Conservation (phyloP, 2,329 filamentous ascomycete genomes). For the Purpureocillium takamizusanense region DNA sequence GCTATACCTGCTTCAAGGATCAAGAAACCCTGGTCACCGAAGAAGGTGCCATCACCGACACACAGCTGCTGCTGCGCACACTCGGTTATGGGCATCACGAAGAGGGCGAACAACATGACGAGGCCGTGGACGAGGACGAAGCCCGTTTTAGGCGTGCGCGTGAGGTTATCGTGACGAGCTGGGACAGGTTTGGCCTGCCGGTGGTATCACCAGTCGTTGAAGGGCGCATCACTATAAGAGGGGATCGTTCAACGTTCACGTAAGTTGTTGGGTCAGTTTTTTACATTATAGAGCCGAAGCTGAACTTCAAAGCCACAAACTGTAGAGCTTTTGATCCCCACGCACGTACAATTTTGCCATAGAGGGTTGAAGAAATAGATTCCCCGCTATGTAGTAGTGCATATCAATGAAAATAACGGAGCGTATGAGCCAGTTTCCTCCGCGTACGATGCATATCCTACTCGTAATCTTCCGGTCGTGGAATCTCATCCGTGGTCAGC, state of each 20-base stretch:
- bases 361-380: too few species aligned
- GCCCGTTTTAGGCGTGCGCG: background rate
- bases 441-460: too few species aligned
- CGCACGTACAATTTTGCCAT: too few species aligned
- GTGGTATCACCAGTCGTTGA: background rate
- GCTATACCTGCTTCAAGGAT: conserved; percentile 11
- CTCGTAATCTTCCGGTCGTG: too few species aligned
- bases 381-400: too few species aligned
- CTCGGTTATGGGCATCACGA: background rate
- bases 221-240: background rate
- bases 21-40: conserved; percentile 10
- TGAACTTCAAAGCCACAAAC: too few species aligned
- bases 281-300: too few species aligned
- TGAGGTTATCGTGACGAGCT: background rate
- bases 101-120: background rate
- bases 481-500: too few species aligned
- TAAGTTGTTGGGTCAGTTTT: background rate
- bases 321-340: too few species aligned
- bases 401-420: too few species aligned
- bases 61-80: conserved; percentile 9
- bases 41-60: conserved; percentile 15
- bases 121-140: background rate
- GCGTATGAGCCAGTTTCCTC: too few species aligned
- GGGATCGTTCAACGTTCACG: background rate
- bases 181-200: background rate